A percentile compares a stretch with the other conserved stretches of the same genome.
phyloP scores from a whole-genome alignment of 2,329 filamentous ascomycete species.

The Atkinsonella hypoxylon region DNA sequence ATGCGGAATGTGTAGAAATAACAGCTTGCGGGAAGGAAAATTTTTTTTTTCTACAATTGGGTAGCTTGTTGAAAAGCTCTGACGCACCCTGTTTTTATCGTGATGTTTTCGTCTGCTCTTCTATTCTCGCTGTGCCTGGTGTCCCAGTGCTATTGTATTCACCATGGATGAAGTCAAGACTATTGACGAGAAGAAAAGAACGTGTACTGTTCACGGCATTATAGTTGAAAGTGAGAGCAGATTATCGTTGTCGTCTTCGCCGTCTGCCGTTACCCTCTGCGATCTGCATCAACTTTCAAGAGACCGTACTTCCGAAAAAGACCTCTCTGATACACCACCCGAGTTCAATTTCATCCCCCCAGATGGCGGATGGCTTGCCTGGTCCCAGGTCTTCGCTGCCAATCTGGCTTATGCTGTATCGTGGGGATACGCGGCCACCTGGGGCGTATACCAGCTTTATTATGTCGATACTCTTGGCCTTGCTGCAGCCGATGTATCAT shows the following conservation, averaged over 20 bases:
- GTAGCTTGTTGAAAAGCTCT: not conserved
- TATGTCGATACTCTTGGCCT: constrained; percentile 25
- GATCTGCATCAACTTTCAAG: not conserved
- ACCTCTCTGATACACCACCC: not conserved
- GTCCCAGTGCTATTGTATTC: not conserved
- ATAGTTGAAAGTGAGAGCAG: not conserved
- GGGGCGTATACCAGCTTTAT: constrained; percentile 43
- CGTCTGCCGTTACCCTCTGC: not conserved
- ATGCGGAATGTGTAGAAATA: not conserved
- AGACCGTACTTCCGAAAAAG: not conserved
- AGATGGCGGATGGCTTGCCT: constrained; percentile 34
- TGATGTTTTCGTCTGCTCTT: not conserved
- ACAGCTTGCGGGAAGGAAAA: not conserved
- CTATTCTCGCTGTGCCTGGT: not conserved
- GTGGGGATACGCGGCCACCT: constrained; percentile 38
- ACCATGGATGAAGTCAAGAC: not conserved
- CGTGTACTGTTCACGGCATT: not conserved
- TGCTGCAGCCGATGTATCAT: constrained; percentile 24
- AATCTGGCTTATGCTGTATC: constrained; percentile 36
- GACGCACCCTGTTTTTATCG: not conserved
- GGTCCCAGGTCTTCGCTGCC: constrained; percentile 37
- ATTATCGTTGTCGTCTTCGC: not conserved
- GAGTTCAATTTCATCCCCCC: constrained; percentile 15
- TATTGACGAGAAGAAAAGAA: not conserved
- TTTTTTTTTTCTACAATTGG: too few species aligned